Evolutionary conservation across 1,284 basidiomycete species (phyloP).

Genomic region (Ceratobasidium sp.): DNA sequence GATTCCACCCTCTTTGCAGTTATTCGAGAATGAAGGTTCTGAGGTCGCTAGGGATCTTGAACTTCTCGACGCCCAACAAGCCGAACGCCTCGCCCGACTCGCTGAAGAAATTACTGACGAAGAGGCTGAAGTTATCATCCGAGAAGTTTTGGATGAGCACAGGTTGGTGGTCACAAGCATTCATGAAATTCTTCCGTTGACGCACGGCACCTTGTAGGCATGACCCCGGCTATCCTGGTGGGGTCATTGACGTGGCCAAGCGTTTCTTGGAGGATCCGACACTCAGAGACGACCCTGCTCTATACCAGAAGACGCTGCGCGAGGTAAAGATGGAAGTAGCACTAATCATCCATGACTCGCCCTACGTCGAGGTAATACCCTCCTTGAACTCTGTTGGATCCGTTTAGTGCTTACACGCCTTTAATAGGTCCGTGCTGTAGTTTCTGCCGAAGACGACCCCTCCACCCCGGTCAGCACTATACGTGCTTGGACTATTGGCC

Average conservation of each 20-base stretch:
- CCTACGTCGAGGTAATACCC: slow-evolving; percentile 45
- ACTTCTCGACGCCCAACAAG: slow-evolving; percentile 1
- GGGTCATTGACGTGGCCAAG: slow-evolving; percentile 8
- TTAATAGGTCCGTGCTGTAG: slow-evolving; percentile 48
- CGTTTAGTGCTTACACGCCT: slow-evolving; percentile 4
- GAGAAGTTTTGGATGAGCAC: slow-evolving; percentile 17
- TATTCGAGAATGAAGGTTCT: slow-evolving; percentile 1
- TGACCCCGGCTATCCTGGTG: neutral
- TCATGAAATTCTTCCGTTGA: neutral
- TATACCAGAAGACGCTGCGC: neutral
- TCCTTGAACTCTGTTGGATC: neutral
- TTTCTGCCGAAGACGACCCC: slow-evolving; percentile 46
- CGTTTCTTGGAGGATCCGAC: slow-evolving; percentile 9
- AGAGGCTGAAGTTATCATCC: slow-evolving; percentile 23
- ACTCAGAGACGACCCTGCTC: neutral
- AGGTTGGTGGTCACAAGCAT: neutral
- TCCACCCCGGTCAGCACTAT: slow-evolving; percentile 56
- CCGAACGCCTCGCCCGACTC: neutral
- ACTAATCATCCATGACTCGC: slow-evolving; percentile 47
- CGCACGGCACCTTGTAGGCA: neutral
- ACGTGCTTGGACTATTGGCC: slow-evolving; percentile 64
- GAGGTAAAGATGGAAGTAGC: slow-evolving; percentile 49
- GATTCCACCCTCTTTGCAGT: neutral
- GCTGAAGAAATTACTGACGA: slow-evolving; percentile 23
- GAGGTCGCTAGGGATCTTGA: slow-evolving; percentile 14